Conservation (phyloP, 495 filamentous ascomycete species). For the Penicillium atrosanguineum region DNA sequence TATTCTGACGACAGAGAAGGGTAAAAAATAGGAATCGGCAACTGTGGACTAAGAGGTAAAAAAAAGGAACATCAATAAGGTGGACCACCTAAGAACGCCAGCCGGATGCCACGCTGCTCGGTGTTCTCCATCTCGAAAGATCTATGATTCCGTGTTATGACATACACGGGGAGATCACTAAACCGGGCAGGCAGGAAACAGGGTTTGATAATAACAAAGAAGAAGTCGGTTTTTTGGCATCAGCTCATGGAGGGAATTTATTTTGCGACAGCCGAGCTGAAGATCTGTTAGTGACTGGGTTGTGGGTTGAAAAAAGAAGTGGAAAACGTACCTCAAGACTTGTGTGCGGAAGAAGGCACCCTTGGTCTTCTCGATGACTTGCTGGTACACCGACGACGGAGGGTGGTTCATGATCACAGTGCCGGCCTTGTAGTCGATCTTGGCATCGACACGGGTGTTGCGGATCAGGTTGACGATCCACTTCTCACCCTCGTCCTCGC, state of each 20-base stretch:
- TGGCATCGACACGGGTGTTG: conserved; percentile 94
- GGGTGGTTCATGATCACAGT: conserved; percentile 99
- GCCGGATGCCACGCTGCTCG: conserved; percentile 50
- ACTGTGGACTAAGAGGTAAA: conserved; percentile 29
- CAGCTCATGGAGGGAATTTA: conserved; percentile 32
- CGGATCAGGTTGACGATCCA: conserved; percentile 99
- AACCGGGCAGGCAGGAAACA: conserved; percentile 40
- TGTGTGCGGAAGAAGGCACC: conserved; percentile 89
- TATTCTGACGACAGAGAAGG: conserved; percentile 16
- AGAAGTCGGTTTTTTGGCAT: conserved; percentile 32
- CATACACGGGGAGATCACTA: conserved; percentile 39
- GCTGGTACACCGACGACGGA: conserved; percentile 95
- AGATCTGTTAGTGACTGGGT: conserved; percentile 9
- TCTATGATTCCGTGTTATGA: conserved; percentile 38
- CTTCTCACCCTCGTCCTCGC: conserved; percentile 94
- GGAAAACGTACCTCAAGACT: conserved; percentile 57
- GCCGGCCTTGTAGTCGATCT: conserved; percentile 98
- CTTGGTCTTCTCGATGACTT: conserved; percentile 96
- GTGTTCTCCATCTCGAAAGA: conserved; percentile 35
- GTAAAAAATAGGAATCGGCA: conserved; percentile 21
- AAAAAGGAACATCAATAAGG: conserved; percentile 35
- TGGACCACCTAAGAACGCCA: conserved; percentile 51
- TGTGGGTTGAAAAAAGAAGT: neutral
- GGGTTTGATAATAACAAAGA: conserved; percentile 36
- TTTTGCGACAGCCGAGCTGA: conserved; percentile 49